phyloP scores from a whole-genome alignment of 257 asterid genomes.

The Primulina tabacum region DNA sequence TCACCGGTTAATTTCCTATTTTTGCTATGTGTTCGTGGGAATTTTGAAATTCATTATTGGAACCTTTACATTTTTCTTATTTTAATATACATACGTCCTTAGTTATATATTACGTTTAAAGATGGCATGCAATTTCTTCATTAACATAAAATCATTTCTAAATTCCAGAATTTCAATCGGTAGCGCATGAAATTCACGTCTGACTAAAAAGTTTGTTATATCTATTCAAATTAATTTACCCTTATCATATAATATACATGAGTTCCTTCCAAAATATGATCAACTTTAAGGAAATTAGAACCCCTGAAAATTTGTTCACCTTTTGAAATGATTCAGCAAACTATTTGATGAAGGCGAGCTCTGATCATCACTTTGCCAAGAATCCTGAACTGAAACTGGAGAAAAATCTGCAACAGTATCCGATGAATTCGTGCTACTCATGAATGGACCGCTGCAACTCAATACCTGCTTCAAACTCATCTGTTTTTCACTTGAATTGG shows the following conservation, averaged over 20 bases:
- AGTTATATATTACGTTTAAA: too few species aligned
- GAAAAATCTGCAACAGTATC: conserved; percentile 38
- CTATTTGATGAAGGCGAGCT: conserved; percentile 69
- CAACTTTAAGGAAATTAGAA: background rate
- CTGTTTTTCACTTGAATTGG: conserved; percentile 37
- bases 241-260: background rate
- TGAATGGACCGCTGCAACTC: conserved; percentile 12
- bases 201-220: background rate
- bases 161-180: too few species aligned
- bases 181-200: too few species aligned
- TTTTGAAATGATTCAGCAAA: conserved; percentile 40
- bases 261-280: background rate
- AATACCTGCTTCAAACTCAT: conserved; percentile 16
- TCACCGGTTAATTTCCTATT: too few species aligned
- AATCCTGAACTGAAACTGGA: conserved; percentile 46
- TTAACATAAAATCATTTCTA: too few species aligned
- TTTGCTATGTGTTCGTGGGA: too few species aligned
- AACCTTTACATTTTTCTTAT: too few species aligned
- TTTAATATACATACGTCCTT: too few species aligned
- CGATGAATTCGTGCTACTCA: conserved; percentile 28
- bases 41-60: too few species aligned
- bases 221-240: background rate
- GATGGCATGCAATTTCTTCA: too few species aligned
- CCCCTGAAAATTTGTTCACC: conserved; percentile 28
- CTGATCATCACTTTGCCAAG: conserved; percentile 62